These are phyloP conservation scores for Bipolaris victoriae DNA, from an alignment of 2,329 filamentous ascomycete species.

Conservation along the genomic window DNA sequence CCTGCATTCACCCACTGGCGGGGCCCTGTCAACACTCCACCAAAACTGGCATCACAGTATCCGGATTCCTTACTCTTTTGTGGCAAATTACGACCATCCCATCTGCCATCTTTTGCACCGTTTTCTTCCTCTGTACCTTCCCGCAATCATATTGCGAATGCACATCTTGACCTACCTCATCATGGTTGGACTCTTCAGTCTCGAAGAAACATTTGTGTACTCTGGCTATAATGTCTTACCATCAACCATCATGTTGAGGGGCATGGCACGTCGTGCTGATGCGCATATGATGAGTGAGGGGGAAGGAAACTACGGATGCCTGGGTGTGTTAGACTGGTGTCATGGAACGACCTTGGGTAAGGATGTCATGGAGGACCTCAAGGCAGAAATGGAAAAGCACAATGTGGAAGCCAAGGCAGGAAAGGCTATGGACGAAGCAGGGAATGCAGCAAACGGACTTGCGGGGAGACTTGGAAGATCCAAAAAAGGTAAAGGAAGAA, in stretches of 20 bases:
- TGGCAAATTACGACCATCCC: slow-evolving; percentile 72
- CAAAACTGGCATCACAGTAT: slow-evolving; percentile 64
- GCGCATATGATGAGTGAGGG: slow-evolving; percentile 64
- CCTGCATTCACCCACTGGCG: slow-evolving; percentile 62
- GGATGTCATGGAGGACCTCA: slow-evolving; percentile 63
- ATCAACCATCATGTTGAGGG: slow-evolving; percentile 61
- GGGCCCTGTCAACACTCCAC: slow-evolving; percentile 51
- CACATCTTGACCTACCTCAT: slow-evolving; percentile 76
- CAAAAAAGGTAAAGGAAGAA: slow-evolving; percentile 38
- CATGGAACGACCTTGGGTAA: slow-evolving; percentile 56
- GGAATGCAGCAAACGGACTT: slow-evolving; percentile 39
- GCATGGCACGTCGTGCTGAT: slow-evolving; percentile 64
- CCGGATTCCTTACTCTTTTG: slow-evolving; percentile 65
- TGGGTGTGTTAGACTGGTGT: slow-evolving; percentile 60
- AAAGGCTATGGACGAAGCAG: slow-evolving; percentile 45
- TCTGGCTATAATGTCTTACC: slow-evolving; percentile 70
- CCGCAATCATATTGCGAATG: slow-evolving; percentile 68
- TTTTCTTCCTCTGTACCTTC: slow-evolving; percentile 70
- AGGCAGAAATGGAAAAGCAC: slow-evolving; percentile 63
- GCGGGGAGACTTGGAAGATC: slow-evolving; percentile 35
- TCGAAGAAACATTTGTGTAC: slow-evolving; percentile 70
- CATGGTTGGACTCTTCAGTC: slow-evolving; percentile 66
- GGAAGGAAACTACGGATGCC: slow-evolving; percentile 65
- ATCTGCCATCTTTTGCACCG: slow-evolving; percentile 66
- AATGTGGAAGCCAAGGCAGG: slow-evolving; percentile 54